phyloP scores from a whole-genome alignment of 1,284 basidiomycete genomes.

The Cystobasidiaceae sp. region DNA sequence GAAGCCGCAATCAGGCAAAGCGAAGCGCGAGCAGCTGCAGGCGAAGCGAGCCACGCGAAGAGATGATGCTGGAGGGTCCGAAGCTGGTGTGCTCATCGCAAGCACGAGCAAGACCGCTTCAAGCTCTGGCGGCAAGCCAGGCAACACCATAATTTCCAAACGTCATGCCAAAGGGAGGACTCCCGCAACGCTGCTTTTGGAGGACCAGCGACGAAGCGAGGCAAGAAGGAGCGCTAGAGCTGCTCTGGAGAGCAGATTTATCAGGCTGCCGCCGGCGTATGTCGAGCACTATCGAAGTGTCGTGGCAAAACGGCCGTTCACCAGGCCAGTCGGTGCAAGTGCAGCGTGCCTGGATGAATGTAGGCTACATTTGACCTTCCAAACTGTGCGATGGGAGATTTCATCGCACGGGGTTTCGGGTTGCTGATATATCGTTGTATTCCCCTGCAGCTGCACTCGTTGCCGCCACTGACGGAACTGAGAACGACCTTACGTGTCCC shows the following conservation, averaged over 20 bases:
- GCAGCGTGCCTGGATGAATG: slow-evolving; percentile 5
- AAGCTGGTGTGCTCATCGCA: neutral
- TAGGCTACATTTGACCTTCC: no score
- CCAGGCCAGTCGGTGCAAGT: slow-evolving; percentile 4
- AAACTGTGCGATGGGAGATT: no score
- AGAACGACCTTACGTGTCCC: slow-evolving; percentile 53
- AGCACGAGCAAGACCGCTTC: neutral
- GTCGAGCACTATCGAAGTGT: slow-evolving; percentile 51
- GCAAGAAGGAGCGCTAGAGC: slow-evolving; percentile 45
- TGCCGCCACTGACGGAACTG: neutral
- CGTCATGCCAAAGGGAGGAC: slow-evolving; percentile 11
- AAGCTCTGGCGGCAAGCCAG: neutral
- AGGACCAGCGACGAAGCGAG: slow-evolving; percentile 8
- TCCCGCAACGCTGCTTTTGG: neutral
- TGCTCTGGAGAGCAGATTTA: slow-evolving; percentile 63
- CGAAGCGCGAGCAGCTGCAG: slow-evolving; percentile 11
- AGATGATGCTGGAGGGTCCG: neutral
- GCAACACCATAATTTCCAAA: neutral
- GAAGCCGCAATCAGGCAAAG: slow-evolving; percentile 17
- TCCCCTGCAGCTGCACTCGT: neutral
- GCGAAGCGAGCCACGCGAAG: slow-evolving; percentile 5
- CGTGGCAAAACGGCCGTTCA: slow-evolving; percentile 24
- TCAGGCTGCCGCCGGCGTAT: slow-evolving; percentile 60
- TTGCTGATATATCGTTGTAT: no score
- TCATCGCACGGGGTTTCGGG: no score